phyloP scores from a whole-genome alignment of 2,329 filamentous ascomycete genomes.

The Fusarium tuaranense region DNA sequence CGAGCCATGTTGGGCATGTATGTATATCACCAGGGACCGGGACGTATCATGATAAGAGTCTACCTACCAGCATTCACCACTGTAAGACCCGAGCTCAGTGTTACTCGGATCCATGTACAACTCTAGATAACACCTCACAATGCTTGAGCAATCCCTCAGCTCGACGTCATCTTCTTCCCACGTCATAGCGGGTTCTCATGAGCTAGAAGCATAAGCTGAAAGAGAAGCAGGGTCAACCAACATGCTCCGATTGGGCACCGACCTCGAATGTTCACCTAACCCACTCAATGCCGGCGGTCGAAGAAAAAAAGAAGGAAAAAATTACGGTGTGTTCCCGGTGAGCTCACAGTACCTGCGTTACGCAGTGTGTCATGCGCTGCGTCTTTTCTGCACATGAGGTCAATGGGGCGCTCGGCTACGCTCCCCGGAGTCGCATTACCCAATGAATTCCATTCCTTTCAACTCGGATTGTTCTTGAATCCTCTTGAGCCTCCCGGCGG shows the following conservation, averaged over 20 bases:
- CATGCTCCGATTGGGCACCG: constrained; percentile 15
- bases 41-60: background rate
- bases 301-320: background rate
- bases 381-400: constrained; percentile 5
- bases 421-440: background rate
- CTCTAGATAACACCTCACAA: background rate
- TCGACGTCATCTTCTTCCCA: background rate
- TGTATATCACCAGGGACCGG: background rate
- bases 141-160: background rate
- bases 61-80: background rate
- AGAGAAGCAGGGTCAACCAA: background rate
- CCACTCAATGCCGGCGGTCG: background rate
- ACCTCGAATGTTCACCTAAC: background rate
- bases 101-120: background rate
- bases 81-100: background rate
- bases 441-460: background rate
- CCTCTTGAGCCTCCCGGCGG: background rate
- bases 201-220: background rate
- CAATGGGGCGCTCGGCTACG: background rate
- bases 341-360: constrained; percentile 8
- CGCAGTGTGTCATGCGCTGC: constrained; percentile 1
- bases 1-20: background rate
- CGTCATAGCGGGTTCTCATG: background rate
- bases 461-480: background rate
- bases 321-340: constrained; percentile 4